Conservation (phyloP, 441 rosid species). For the Populus trichocarpa region DNA sequence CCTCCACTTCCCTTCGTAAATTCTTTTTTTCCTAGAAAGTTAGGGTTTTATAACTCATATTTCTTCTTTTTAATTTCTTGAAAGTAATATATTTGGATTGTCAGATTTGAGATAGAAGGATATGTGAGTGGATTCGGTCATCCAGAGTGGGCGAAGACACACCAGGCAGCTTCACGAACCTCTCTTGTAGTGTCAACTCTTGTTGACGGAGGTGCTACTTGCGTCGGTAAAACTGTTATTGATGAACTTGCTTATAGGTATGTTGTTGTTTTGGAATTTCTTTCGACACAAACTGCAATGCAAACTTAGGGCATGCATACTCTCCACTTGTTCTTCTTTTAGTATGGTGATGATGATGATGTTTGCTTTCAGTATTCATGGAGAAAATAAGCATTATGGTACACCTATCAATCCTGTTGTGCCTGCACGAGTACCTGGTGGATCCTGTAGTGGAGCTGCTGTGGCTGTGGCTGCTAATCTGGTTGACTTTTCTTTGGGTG, state of each 20-base stretch:
- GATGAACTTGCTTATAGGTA: slow-evolving; percentile 87
- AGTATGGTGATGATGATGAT: background rate
- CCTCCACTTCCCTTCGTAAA: background rate
- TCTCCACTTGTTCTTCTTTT: background rate
- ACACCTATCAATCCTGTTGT: slow-evolving; percentile 87
- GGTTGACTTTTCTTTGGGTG: slow-evolving; percentile 84
- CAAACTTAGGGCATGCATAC: background rate
- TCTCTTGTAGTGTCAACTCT: slow-evolving; percentile 64
- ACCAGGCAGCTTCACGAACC: slow-evolving; percentile 63
- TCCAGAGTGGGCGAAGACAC: slow-evolving; percentile 88
- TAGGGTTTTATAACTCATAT: background rate
- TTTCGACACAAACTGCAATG: background rate
- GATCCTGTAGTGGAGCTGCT: slow-evolving; percentile 96
- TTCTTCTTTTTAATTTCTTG: background rate
- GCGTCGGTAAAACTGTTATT: slow-evolving; percentile 86
- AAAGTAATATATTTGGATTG: slow-evolving; percentile 6
- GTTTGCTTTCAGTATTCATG: slow-evolving; percentile 60
- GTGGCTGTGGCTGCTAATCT: slow-evolving; percentile 86
- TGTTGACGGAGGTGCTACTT: slow-evolving; percentile 94
- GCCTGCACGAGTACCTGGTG: slow-evolving; percentile 70
- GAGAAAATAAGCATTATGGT: slow-evolving; percentile 87
- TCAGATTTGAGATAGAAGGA: slow-evolving; percentile 84
- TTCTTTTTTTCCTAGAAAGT: background rate
- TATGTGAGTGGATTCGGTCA: slow-evolving; percentile 89
- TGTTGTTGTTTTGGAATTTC: background rate